Conservation (phyloP, 495 filamentous ascomycete species). For the Penicillium odoratum region DNA sequence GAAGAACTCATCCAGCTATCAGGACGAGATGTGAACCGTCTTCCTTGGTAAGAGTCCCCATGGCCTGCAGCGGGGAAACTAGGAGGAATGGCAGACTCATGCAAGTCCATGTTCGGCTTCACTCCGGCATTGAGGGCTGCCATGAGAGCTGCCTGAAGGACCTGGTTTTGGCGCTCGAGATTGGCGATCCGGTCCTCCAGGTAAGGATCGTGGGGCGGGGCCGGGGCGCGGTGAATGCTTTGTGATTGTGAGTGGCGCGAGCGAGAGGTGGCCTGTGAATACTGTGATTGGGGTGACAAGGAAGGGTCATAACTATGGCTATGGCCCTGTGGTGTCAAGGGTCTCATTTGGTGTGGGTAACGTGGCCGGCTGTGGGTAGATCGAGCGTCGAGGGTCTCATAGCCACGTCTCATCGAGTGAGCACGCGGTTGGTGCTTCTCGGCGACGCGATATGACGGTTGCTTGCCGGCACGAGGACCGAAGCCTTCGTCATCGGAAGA, state of each 20-base stretch:
- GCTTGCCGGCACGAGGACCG: constrained; percentile 9
- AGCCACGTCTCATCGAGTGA: constrained; percentile 14
- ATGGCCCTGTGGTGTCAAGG: constrained; percentile 30
- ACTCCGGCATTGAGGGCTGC: constrained; percentile 40
- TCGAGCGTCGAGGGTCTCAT: constrained; percentile 16
- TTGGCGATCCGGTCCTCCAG: constrained; percentile 43
- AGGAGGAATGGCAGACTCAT: constrained; percentile 23
- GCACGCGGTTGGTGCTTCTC: constrained; percentile 9
- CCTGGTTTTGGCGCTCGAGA: constrained; percentile 46
- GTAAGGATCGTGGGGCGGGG: constrained; percentile 12
- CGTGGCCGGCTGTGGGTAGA: constrained; percentile 12
- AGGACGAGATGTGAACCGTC: constrained; percentile 24
- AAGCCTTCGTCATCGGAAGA: constrained; percentile 48
- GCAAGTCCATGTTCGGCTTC: constrained; percentile 29
- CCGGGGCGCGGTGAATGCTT: constrained; percentile 15
- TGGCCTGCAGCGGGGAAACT: constrained; percentile 8
- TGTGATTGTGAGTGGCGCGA: constrained; percentile 29
- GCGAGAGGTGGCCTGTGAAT: constrained; percentile 24
- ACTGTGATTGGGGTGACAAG: constrained; percentile 26
- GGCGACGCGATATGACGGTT: constrained; percentile 12
- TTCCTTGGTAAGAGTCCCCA: constrained; percentile 14
- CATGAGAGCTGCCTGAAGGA: constrained; percentile 47
- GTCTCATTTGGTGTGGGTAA: constrained; percentile 10
- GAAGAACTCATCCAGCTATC: constrained; percentile 39
- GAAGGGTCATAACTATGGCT: constrained; percentile 24